Base-by-base conservation (phyloP, 1,284 basidiomycete species). In the Cryptococcus depauperatus region DNA sequence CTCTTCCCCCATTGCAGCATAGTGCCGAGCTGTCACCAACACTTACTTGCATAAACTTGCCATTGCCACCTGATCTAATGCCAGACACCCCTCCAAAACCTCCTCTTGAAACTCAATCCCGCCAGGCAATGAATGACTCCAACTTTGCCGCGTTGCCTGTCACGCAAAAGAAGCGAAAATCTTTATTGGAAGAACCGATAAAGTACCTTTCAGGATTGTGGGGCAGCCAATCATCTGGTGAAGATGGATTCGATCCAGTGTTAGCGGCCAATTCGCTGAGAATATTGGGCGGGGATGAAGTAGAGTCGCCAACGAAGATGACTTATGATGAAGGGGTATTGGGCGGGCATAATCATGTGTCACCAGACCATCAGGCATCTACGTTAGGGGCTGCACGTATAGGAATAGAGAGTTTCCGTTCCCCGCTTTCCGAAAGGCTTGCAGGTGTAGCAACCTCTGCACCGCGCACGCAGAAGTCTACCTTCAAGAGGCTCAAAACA, bases 31-130 rank as follows among this genome's bases (percentile, higher is more conserved):
- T 37, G 3, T 37, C 35, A 13, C 13, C 35, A 9, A 21, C 35
- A 10, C 51, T 23, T 41, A 29, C 32, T 16, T 23, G 34, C 1
- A 37, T 59, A 35, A 53, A 56, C 33, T 56, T 66, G 10, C 64
- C 64, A 22, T 52, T 62, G 5, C 59, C 62, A 7, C 64, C 64
- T 2, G 59, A 63, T 42, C 56, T 61, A 47, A 57, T 66, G 45
- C 61, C 61, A 8, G 59, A 62, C 25, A 51, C 54, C 5, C 58
- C 58, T 0, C 52, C 50, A 4, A 51, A 48, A 35, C 18, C 26
- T 1, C 41, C 35, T 2, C 47, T 34, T 7, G 32, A 7, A n/a
- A 14, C 19, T 37, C n/a, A n/a, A 5, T 43, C 32, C 28, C 30
- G 39, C 13, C 11, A 27, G 21, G 25, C 37, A 25, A 21, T n/a